Evolutionary conservation across 2,329 filamentous ascomycete genomes (phyloP).

Genomic region (Xylariaceae sp.): DNA sequence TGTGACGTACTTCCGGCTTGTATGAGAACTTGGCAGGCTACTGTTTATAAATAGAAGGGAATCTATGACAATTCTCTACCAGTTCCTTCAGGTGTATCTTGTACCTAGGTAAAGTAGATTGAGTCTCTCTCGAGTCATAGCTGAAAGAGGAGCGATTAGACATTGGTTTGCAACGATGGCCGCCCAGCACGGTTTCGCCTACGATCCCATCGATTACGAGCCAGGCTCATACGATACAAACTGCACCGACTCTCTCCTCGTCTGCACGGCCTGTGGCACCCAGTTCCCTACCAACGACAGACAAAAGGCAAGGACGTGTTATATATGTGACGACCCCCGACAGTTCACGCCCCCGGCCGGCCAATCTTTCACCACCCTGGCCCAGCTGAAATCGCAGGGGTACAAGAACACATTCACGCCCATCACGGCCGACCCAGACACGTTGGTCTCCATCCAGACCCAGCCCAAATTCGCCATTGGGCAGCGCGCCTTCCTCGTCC

Average conservation of each 20-base stretch:
- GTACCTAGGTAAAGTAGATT: too few relatives aligned
- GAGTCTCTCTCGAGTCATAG: too few relatives aligned
- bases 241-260: slow-evolving; percentile 35
- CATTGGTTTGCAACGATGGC: neutral
- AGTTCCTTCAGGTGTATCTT: too few relatives aligned
- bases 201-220: slow-evolving; percentile 8
- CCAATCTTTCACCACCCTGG: slow-evolving; percentile 61
- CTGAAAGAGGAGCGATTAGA: too few relatives aligned
- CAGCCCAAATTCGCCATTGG: slow-evolving; percentile 65
- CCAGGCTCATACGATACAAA: slow-evolving; percentile 19
- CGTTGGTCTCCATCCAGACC: slow-evolving; percentile 43
- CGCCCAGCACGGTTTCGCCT: slow-evolving; percentile 2
- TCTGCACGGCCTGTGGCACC: slow-evolving; percentile 66
- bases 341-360: slow-evolving; percentile 62
- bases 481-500: slow-evolving; percentile 65
- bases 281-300: slow-evolving; percentile 55
- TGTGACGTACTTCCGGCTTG: too few relatives aligned
- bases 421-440: slow-evolving; percentile 26
- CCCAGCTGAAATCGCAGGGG: slow-evolving; percentile 33
- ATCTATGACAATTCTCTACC: too few relatives aligned
- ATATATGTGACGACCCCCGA: slow-evolving; percentile 68
- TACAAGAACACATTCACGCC: slow-evolving; percentile 52
- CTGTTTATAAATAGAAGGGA: too few relatives aligned
- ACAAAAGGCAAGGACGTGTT: slow-evolving; percentile 48
- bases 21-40: too few relatives aligned